phyloP scores from a whole-genome alignment of 352 stramenopile genomes.

The Phytophthora sojae region DNA sequence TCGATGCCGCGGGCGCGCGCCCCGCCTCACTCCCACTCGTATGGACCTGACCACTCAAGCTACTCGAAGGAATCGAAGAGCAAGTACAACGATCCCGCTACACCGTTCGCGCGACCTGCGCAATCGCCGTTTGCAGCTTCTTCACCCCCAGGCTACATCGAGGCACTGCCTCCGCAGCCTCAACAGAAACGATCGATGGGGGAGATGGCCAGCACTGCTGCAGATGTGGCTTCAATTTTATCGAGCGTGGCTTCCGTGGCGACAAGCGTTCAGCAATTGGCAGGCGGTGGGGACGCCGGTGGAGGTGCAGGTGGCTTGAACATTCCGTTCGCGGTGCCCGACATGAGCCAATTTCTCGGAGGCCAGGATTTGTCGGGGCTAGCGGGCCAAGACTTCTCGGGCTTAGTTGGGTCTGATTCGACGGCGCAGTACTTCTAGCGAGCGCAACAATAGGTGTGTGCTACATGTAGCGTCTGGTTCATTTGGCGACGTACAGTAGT shows the following conservation, averaged over 20 bases:
- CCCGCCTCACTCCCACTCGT: constrained; percentile 28
- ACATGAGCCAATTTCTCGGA: constrained; percentile 26
- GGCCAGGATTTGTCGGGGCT: constrained; percentile 25
- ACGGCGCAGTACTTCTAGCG: constrained; percentile 23
- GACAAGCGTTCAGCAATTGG: constrained; percentile 33
- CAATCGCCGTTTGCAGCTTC: constrained; percentile 1
- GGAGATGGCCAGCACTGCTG: constrained; percentile 34
- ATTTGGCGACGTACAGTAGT: no score
- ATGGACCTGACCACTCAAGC: constrained; percentile 30
- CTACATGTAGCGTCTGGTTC: not conserved
- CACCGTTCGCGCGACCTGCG: constrained; percentile 16
- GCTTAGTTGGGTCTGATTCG: not conserved
- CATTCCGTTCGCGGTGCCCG: constrained; percentile 29
- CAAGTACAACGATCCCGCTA: constrained; percentile 13
- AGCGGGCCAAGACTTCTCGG: constrained; percentile 20
- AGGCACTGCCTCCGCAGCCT: constrained; percentile 24
- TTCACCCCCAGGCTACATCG: constrained; percentile 23
- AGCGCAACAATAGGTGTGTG: not conserved
- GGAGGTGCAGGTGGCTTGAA: constrained; percentile 5
- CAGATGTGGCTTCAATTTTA: constrained; percentile 31
- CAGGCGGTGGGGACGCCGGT: constrained; percentile 19
- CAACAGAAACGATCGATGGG: constrained; percentile 30
- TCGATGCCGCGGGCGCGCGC: constrained; percentile 2
- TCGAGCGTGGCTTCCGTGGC: constrained; percentile 35
- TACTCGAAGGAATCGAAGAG: constrained; percentile 7